These are phyloP conservation scores for Fistulifera solaris DNA, from an alignment of 108 stramenopile genomes.

Conservation along the genomic window DNA sequence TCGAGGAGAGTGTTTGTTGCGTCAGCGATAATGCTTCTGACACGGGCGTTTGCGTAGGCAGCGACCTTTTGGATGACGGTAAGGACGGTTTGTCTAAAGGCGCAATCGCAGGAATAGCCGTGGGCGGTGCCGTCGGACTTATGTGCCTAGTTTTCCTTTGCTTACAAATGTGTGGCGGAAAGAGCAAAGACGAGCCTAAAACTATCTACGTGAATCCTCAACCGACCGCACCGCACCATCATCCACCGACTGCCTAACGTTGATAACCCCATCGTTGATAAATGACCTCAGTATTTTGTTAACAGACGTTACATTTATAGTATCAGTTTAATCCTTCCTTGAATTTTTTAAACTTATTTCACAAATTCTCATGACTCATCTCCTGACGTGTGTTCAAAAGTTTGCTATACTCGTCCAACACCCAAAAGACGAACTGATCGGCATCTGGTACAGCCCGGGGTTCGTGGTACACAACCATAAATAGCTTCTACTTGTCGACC, in stretches of 20 bases:
- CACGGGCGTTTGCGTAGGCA: background rate
- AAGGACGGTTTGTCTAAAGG: background rate
- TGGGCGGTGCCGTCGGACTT: background rate
- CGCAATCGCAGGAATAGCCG: background rate
- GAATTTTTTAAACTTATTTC: no score
- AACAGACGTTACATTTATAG: no score
- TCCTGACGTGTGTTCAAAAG: conserved; percentile 15
- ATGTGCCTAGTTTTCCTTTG: no score
- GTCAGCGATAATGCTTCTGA: background rate
- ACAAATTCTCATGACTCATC: no score
- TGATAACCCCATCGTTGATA: no score
- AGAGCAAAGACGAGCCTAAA: no score
- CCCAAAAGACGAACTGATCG: conserved; percentile 67
- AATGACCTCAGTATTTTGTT: no score
- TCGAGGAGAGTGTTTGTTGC: conserved; percentile 1
- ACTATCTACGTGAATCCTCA: no score
- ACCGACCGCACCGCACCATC: no score
- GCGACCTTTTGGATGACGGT: background rate
- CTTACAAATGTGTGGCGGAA: no score
- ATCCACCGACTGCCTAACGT: no score
- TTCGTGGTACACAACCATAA: conserved; percentile 60
- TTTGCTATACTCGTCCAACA: conserved; percentile 62
- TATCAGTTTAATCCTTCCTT: no score
- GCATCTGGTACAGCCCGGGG: conserved; percentile 78
- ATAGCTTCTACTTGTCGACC: conserved; percentile 54